Percentiles rank a stretch among this genome's conserved stretches.
phyloP scores from a whole-genome alignment of 2,329 filamentous ascomycete genomes.

The Paramyrothecium roridum region DNA sequence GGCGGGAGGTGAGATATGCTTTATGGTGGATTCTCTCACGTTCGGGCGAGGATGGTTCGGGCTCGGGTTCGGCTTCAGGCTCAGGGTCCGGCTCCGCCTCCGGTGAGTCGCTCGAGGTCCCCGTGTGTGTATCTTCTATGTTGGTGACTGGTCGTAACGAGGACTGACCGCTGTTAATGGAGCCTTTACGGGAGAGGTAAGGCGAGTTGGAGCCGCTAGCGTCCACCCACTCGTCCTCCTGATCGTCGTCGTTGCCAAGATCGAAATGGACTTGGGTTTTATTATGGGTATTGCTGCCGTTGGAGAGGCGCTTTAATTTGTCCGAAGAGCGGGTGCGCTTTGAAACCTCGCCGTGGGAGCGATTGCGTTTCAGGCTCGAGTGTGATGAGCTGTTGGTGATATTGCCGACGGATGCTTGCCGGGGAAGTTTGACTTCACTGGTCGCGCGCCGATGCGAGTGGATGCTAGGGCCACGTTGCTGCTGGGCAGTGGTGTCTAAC shows the following conservation, averaged over 20 bases:
- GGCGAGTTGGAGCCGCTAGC: conserved; percentile 62
- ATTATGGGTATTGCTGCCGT: conserved; percentile 41
- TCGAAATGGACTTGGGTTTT: conserved; percentile 62
- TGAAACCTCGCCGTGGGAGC: conserved; percentile 53
- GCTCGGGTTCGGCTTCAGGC: neutral
- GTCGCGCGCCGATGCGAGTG: conserved; percentile 43
- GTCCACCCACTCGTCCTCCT: conserved; percentile 65
- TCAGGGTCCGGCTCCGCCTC: neutral
- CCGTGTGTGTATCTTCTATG: conserved; percentile 29
- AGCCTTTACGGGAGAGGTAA: conserved; percentile 44
- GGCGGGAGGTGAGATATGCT: conserved; percentile 63
- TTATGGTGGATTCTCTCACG: conserved; percentile 50
- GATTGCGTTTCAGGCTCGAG: conserved; percentile 56
- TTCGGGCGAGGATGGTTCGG: conserved; percentile 24
- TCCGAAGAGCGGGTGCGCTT: conserved; percentile 49
- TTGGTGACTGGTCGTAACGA: conserved; percentile 35
- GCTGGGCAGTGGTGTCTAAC: conserved; percentile 15
- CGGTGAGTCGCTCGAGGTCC: conserved; percentile 25
- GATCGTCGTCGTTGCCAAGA: conserved; percentile 46
- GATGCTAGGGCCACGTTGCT: conserved; percentile 11
- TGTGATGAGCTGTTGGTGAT: conserved; percentile 54
- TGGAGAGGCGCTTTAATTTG: conserved; percentile 50
- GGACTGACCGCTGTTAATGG: conserved; percentile 47
- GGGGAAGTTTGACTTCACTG: conserved; percentile 48
- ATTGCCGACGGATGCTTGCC: conserved; percentile 38